Evolutionary conservation across 257 asterid genomes (phyloP).

Genomic region (Solanum clarkiae): DNA sequence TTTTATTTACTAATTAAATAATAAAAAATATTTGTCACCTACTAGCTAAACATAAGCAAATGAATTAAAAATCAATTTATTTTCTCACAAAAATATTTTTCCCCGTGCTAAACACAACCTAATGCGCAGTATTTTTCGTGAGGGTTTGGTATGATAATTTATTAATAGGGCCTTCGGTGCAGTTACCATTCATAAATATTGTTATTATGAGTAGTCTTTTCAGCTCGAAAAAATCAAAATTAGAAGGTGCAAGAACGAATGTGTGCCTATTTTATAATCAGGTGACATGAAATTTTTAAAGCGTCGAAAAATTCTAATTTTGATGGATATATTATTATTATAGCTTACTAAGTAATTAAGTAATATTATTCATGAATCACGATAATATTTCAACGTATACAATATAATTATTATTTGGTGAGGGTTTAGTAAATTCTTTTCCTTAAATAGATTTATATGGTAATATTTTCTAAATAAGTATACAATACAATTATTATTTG

Average conservation of each 20-base stretch:
- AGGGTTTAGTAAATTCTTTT: not conserved
- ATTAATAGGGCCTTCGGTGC: not conserved
- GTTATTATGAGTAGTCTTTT: not conserved
- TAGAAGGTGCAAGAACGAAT: not conserved
- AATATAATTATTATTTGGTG: not conserved
- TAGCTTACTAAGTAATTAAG: not conserved
- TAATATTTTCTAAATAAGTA: not conserved
- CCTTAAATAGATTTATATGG: not conserved
- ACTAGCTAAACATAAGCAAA: too few species aligned
- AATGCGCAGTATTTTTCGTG: not conserved
- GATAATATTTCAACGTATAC: not conserved
- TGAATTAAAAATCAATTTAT: too few species aligned
- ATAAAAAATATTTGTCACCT: too few species aligned
- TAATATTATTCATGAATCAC: not conserved
- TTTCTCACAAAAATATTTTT: too few species aligned
- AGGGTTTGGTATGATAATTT: not conserved
- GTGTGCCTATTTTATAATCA: not conserved
- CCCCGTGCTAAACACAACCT: too few species aligned
- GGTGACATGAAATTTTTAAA: not conserved
- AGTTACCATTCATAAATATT: not conserved
- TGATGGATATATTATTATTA: not conserved
- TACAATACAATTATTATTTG: not conserved
- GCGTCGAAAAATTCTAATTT: not conserved
- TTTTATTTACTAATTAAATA: too few species aligned
- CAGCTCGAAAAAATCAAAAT: not conserved